Conservation (phyloP, 306 rosid genomes). For the Arachis hypogaea region DNA sequence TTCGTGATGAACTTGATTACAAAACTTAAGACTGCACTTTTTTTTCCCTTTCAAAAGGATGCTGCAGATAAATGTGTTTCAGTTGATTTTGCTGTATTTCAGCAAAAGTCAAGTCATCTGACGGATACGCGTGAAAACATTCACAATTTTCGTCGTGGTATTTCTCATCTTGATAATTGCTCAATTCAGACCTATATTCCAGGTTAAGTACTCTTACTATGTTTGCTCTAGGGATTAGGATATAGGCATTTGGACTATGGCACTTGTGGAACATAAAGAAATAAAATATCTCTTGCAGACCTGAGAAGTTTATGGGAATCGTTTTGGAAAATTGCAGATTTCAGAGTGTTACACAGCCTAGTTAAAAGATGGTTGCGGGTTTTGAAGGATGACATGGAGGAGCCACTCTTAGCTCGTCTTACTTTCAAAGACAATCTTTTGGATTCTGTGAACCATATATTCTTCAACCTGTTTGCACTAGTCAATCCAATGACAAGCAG, state of each 20-base stretch:
- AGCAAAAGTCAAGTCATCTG: conserved; percentile 68
- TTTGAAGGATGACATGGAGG: conserved; percentile 64
- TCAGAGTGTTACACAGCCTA: conserved; percentile 66
- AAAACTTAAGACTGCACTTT: not conserved
- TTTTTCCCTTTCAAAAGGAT: conserved; percentile 45
- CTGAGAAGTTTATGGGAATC: conserved; percentile 18
- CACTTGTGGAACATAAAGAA: not conserved
- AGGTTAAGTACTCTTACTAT: conserved; percentile 48
- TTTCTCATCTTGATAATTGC: conserved; percentile 74
- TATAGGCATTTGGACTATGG: conserved; percentile 17
- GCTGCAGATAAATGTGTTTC: conserved; percentile 73
- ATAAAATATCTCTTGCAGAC: conserved; percentile 5
- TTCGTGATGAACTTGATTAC: not conserved
- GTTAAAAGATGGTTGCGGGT: conserved; percentile 68
- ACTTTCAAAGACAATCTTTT: conserved; percentile 53
- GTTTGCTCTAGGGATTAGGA: conserved; percentile 28
- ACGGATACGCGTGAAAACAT: conserved; percentile 50
- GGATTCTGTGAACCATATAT: conserved; percentile 65
- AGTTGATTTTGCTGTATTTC: conserved; percentile 70
- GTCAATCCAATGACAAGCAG: conserved; percentile 53
- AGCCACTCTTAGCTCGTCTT: conserved; percentile 64
- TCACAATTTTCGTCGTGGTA: conserved; percentile 51
- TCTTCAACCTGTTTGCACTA: conserved; percentile 58
- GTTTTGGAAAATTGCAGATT: conserved; percentile 56
- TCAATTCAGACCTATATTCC: conserved; percentile 63